A percentile compares a stretch with the other conserved stretches of the same genome.
Conservation (phyloP, 495 filamentous ascomycete genomes). For the Penicillium desertorum region DNA sequence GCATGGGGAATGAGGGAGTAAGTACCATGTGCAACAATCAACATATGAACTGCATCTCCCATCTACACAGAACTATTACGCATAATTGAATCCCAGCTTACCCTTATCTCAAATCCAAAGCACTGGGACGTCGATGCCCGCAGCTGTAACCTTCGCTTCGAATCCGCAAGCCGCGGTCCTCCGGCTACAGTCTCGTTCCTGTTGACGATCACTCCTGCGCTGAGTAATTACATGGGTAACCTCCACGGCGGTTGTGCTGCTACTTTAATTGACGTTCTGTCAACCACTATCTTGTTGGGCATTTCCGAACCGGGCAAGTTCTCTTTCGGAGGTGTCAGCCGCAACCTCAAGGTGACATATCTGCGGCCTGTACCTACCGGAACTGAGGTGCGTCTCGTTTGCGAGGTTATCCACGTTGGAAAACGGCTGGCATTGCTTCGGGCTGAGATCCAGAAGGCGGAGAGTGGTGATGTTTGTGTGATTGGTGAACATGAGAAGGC, state of each 20-base stretch:
- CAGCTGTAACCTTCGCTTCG: constrained; percentile 40
- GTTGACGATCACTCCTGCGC: constrained; percentile 51
- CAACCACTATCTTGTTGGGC: constrained; percentile 56
- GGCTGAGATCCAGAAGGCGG: constrained; percentile 41
- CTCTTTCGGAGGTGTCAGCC: constrained; percentile 60
- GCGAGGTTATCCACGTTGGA: constrained; percentile 64
- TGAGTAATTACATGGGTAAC: constrained; percentile 59
- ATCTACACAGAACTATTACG: neutral
- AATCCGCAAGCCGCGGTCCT: constrained; percentile 40
- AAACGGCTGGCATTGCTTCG: constrained; percentile 50
- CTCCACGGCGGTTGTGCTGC: constrained; percentile 72
- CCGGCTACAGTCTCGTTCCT: constrained; percentile 38
- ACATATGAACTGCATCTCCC: neutral
- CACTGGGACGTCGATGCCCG: constrained; percentile 38
- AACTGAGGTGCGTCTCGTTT: constrained; percentile 52
- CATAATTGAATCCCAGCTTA: neutral
- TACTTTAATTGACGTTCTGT: constrained; percentile 66
- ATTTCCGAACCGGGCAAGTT: constrained; percentile 62
- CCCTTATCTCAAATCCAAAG: constrained; percentile 18
- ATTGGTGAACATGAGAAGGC: constrained; percentile 71
- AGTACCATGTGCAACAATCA: constrained; percentile 11
- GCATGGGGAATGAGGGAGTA: constrained; percentile 24
- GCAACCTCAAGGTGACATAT: constrained; percentile 67
- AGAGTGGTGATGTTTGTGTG: constrained; percentile 54
- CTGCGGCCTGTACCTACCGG: constrained; percentile 59